A percentile compares a stretch with the other conserved stretches of the same genome.
These are phyloP conservation scores for Acacia pycnantha DNA, from an alignment of 331 rosid species.

Conservation along the genomic window DNA sequence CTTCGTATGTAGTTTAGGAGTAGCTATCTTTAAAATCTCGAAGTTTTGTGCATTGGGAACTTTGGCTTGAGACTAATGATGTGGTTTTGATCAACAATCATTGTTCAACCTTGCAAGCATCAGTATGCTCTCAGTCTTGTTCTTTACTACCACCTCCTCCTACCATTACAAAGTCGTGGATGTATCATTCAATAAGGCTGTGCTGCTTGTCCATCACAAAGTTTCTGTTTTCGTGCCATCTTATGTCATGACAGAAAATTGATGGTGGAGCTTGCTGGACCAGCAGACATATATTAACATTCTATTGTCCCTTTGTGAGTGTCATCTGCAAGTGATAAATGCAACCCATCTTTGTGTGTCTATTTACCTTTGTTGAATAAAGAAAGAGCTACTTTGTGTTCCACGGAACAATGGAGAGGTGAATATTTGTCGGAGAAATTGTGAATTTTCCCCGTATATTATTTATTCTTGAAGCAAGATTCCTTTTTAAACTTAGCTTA, in stretches of 20 bases:
- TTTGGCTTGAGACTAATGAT: constrained; percentile 41
- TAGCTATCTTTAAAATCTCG: constrained; percentile 40
- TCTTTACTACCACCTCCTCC: constrained; percentile 41
- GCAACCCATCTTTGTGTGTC: constrained; percentile 55
- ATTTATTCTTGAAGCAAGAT: neutral
- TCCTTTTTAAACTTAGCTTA: neutral
- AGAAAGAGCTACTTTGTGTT: constrained; percentile 66
- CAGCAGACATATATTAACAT: constrained; percentile 52
- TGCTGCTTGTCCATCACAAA: constrained; percentile 63
- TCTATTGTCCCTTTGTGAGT: constrained; percentile 36
- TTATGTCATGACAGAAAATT: constrained; percentile 56
- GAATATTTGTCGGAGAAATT: constrained; percentile 25
- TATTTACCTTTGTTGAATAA: constrained; percentile 64
- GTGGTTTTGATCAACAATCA: constrained; percentile 38
- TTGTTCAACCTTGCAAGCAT: constrained; percentile 40
- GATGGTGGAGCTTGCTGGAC: constrained; percentile 69
- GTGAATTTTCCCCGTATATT: neutral
- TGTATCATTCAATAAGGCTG: constrained; percentile 69
- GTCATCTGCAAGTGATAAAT: constrained; percentile 61
- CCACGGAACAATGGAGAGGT: constrained; percentile 88
- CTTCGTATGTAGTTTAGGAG: constrained; percentile 40
- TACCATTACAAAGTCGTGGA: constrained; percentile 40
- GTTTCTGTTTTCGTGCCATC: constrained; percentile 59
- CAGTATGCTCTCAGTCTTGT: constrained; percentile 65
- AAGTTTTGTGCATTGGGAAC: constrained; percentile 41